A percentile compares a stretch with the other conserved stretches of the same genome.
phyloP scores from a whole-genome alignment of 306 rosid genomes.

The Cicer chorassanicum region DNA sequence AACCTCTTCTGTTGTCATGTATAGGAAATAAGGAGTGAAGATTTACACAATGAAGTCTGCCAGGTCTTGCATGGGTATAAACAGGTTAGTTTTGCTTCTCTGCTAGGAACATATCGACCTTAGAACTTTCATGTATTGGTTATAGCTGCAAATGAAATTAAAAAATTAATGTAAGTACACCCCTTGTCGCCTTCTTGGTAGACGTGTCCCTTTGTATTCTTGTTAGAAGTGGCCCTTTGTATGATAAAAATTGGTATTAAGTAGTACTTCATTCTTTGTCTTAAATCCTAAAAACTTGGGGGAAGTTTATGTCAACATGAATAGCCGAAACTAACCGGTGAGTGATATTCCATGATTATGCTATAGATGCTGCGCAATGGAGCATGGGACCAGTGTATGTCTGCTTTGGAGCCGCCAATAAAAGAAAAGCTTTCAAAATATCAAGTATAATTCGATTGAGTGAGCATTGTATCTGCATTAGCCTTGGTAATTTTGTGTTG shows the following conservation, averaged over 20 bases:
- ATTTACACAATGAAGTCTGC: constrained; percentile 86
- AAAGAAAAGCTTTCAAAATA: constrained; percentile 91
- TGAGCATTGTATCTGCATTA: constrained; percentile 58
- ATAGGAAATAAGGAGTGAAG: constrained; percentile 95
- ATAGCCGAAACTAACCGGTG: constrained; percentile 33
- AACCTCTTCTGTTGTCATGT: constrained; percentile 35
- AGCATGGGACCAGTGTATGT: constrained; percentile 98
- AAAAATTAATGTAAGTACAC: neutral
- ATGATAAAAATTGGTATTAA: constrained; percentile 15
- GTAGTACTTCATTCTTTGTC: constrained; percentile 9
- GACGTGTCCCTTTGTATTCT: constrained; percentile 12
- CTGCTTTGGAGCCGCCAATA: constrained; percentile 87
- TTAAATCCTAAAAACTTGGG: neutral
- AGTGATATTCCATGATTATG: constrained; percentile 35
- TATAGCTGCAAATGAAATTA: constrained; percentile 24
- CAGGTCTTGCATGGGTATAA: constrained; percentile 96
- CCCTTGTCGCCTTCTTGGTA: constrained; percentile 6
- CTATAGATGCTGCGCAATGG: constrained; percentile 91
- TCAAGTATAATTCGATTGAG: constrained; percentile 61
- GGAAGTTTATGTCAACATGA: neutral
- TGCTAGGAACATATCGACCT: constrained; percentile 20
- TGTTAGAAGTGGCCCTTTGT: constrained; percentile 28
- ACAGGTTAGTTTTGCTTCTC: constrained; percentile 67
- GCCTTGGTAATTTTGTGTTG: constrained; percentile 52
- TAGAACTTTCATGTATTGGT: neutral